Percentiles rank a stretch among this genome's conserved stretches.
Evolutionary conservation across 2,329 filamentous ascomycete genomes (phyloP).

Genomic region (Diaporthe ampelina): DNA sequence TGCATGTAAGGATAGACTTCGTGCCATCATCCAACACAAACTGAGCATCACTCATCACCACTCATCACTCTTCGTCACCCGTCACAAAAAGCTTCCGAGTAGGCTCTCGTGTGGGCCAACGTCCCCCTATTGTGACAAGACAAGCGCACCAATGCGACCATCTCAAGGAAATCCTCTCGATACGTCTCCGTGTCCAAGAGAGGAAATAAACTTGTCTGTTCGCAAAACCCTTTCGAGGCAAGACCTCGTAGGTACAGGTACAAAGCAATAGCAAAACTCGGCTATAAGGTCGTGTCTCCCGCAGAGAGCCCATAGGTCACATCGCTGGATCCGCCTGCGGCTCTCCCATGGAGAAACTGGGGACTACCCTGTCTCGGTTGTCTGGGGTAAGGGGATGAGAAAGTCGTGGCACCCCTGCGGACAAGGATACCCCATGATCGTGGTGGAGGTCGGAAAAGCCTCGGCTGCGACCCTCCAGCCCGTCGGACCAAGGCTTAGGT

Average conservation of each 20-base stretch:
- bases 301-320: constrained; percentile 1
- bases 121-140: neutral
- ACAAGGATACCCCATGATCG: constrained; percentile 9
- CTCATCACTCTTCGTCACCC: neutral
- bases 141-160: constrained; percentile 25
- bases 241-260: constrained; percentile 1
- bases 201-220: constrained; percentile 11
- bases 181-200: constrained; percentile 10
- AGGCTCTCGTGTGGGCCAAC: constrained; percentile 5
- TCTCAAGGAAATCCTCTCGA: neutral
- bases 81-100: constrained; percentile 1
- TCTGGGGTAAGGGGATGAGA: neutral
- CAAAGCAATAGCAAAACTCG: neutral
- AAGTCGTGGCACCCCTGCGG: constrained; percentile 4
- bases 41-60: constrained; percentile 1
- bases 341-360: neutral
- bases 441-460: neutral
- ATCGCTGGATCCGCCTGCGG: constrained; percentile 17
- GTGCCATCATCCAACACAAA: neutral
- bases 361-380: neutral
- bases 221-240: neutral
- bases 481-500: constrained; percentile 6
- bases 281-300: constrained; percentile 16
- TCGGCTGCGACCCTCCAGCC: constrained; percentile 29
- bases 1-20: neutral